Base-by-base conservation (phyloP, 2,329 filamentous ascomycete genomes). In the Aspergillus sclerotialis region DNA sequence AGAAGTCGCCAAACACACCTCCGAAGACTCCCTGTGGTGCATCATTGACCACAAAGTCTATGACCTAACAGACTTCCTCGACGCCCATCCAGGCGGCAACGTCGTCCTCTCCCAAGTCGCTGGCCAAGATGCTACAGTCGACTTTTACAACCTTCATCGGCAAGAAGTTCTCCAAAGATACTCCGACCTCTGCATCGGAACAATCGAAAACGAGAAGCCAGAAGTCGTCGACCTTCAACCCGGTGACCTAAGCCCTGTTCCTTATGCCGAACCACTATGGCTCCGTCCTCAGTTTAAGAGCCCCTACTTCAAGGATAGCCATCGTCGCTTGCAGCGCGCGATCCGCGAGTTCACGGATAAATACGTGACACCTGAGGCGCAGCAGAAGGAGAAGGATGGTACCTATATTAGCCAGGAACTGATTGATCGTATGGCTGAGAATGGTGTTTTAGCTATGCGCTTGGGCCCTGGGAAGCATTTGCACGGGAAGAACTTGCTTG, bases 121-220 rank as follows among this genome's bases (percentile, higher is more conserved):
- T 18, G 87, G 87, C 42, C 74, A 78, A 46, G 87, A 94, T 55
- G 85, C 86, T 32, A 94, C 87, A 2, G 67, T 73, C 23, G 82
- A 82, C 37, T 94, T 93, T 64, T 94, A 93, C 75, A 93, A 93
- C 68, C 78, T 94, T 34, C 88, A 94, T 66, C 73, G 87, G 16
- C 86, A 94, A 49, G 87, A 94, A 63, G 84, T 93, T n/a, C 73
- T 94, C 8, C 68, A 79, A 40, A 88, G 88, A 60, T 93, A 93
- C 69, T 49, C 50, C n/a, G 65, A 72, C 30, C 73, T 94, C 12
- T 82, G 76, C 61, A 74, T 94, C 49, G 87, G 87, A 52, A 84
- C 77, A 10, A 60, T 94, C 54, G 68, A 78, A 46, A 82, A 78
- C 61, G 85, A 94, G 68, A 80, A 73, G 52, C 73, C 85, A 13